phyloP scores from a whole-genome alignment of 73 alveolate genomes.

The Tetrahymena malaccensis region DNA sequence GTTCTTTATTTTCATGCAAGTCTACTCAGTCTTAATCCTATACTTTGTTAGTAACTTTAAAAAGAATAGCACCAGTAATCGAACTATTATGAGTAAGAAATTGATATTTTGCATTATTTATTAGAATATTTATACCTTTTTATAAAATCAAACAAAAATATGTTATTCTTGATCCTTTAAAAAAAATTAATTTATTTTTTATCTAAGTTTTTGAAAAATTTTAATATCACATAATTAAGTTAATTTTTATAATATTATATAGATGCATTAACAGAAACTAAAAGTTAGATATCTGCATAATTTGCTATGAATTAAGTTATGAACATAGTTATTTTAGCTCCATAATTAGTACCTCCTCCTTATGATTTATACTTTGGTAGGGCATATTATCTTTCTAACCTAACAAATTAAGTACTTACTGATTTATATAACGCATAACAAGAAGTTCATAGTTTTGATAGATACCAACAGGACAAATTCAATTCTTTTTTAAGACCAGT shows the following conservation, averaged over 20 bases:
- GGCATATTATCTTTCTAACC: background rate
- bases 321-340: background rate
- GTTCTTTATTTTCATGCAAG: background rate
- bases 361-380: background rate
- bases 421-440: background rate
- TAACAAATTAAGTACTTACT: background rate
- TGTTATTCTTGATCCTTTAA: background rate
- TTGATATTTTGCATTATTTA: background rate
- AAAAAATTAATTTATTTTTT: background rate
- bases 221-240: too few species aligned
- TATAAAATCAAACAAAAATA: too few species aligned
- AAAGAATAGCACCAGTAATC: background rate
- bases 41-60: background rate
- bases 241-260: background rate
- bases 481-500: background rate
- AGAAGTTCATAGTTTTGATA: background rate
- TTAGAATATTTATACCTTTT: too few species aligned
- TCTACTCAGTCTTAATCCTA: background rate
- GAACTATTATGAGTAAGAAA: background rate
- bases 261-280: background rate
- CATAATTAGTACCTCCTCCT: background rate
- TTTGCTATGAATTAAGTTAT: background rate
- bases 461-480: background rate
- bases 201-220: too few species aligned
- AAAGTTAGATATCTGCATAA: background rate